Evolutionary conservation across 2,329 filamentous ascomycete genomes (phyloP).

Genomic region (Pseudogymnoascus sp.): DNA sequence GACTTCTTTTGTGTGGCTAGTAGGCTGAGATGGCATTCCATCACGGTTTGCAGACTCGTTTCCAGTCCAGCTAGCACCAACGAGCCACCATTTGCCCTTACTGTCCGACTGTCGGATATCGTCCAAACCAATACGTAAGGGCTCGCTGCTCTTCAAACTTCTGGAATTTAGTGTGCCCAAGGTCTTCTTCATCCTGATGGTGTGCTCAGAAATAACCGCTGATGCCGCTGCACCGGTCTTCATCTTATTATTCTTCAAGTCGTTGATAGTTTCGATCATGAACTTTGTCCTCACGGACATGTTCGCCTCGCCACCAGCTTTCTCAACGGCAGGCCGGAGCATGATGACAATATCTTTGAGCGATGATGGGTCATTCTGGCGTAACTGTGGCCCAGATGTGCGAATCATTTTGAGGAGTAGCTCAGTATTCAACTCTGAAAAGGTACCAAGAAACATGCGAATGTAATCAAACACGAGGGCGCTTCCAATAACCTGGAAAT

Average conservation of each 20-base stretch:
- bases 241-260: constrained; percentile 88
- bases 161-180: constrained; percentile 68
- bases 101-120: constrained; percentile 81
- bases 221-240: constrained; percentile 68
- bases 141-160: constrained; percentile 66
- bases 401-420: constrained; percentile 78
- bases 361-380: constrained; percentile 80
- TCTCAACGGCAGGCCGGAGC: constrained; percentile 65
- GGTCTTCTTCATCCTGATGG: constrained; percentile 80
- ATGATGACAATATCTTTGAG: constrained; percentile 82
- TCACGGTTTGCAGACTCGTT: constrained; percentile 21
- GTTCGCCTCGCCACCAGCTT: constrained; percentile 54
- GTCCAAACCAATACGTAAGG: constrained; percentile 70
- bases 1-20: constrained; percentile 19
- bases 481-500: constrained; percentile 79
- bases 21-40: constrained; percentile 27
- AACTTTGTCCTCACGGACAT: constrained; percentile 87
- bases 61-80: constrained; percentile 83
- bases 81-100: constrained; percentile 96
- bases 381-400: constrained; percentile 71
- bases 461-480: constrained; percentile 88
- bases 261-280: constrained; percentile 94
- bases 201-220: constrained; percentile 70
- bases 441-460: constrained; percentile 62
- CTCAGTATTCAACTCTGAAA: constrained; percentile 84